Base-by-base conservation (phyloP, 371 early-diverging fungal genomes). In the Mortierella polycephala region DNA sequence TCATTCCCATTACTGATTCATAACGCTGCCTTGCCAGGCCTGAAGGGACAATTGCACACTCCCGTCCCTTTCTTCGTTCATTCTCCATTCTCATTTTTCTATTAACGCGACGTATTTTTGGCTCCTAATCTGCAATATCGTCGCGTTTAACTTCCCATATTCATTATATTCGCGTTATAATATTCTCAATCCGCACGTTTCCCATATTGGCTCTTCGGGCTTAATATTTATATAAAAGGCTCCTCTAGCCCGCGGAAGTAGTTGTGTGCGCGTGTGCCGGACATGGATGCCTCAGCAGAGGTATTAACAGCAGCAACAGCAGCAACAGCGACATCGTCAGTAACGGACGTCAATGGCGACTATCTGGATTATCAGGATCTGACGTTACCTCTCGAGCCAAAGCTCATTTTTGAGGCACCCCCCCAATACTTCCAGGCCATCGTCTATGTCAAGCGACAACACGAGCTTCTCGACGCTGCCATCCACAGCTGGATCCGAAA, bases 321-420 rank as follows among this genome's bases (percentile, higher is more conserved):
- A 30, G 30, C 30, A 30, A 30, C 51, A 20, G 40, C 61, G 40
- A 59, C 63, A 30, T 55, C 53, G 16, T 30, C 67, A 13, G 45
- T 46, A 46, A 8, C 62, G 7, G 62, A 59, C 44, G 45, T 21
- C 49, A 51, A 66, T 18, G 57, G 69, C 21, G 79, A 79, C 16
- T 69, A 55, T 60, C 60, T 65, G 42, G 79, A 79, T 53, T 72
- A 72, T n/a, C 65, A 66, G 60, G 79, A 79, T 42, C 40, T 79
- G 60, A 79, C 73, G 12, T 47, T 79, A 0, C 79, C 79, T 37
- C 60, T 79, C n/a, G 79, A 72, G 37, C 64, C 79, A 6, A 57
- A 62, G 45, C 50, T 79, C 40, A 79, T 79, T 67, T 79, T 79
- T 62, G 79, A 79, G n/a, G 79, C 79, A 0, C 72, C 73, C 0